Evolutionary conservation across 768 basidiomycete genomes (phyloP), one percentile per base, ranked within the genome.

Genomic region (Kwoniella bestiolae): DNA sequence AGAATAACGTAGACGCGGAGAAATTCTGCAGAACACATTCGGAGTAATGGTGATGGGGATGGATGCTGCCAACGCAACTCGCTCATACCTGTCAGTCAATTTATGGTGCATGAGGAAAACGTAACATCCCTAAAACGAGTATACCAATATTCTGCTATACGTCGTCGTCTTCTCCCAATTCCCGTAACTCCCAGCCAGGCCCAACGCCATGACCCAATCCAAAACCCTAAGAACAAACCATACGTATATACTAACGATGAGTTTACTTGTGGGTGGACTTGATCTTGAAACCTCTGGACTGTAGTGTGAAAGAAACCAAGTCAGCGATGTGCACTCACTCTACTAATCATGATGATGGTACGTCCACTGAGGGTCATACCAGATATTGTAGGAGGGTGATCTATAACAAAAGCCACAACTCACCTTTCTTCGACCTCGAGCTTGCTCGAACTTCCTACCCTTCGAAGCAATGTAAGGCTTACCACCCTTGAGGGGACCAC

Each of bases 401-500:
- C n/a, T n/a, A n/a, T n/a, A n/a, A n/a, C n/a, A 53, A 50, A 3
- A 21, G 18, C 34, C 8, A 41, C 4, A 55, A 64, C 75, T 67
- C 21, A 80, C 81, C 76, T 92, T 91, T 91, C 95, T 88, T 87
- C 95, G 91, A 86, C 95, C 95, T 88, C 95, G 94, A 82, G 85
- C 95, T 81, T 89, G 89, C 86, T 99, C 95, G 90, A 96, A 95
- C 84, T 96, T 97, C 87, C 94, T 91, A 69, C 96, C 95, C 86
- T 95, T 96, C 81, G 92, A 94, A 78, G 85, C 86, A 51, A 94
- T 91, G 85, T 93, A 91, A 52, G 96, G 96, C 85, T 94, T 96
- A 87, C 95, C 97, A 89, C 96, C 86, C 85, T 97, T 92, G 89
- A 94, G 92, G 62, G 94, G 94, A 71, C 90, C 87, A 83, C 95